Conservation (phyloP, 176 grass and related monocot genomes). For the Aegilops longissima region DNA sequence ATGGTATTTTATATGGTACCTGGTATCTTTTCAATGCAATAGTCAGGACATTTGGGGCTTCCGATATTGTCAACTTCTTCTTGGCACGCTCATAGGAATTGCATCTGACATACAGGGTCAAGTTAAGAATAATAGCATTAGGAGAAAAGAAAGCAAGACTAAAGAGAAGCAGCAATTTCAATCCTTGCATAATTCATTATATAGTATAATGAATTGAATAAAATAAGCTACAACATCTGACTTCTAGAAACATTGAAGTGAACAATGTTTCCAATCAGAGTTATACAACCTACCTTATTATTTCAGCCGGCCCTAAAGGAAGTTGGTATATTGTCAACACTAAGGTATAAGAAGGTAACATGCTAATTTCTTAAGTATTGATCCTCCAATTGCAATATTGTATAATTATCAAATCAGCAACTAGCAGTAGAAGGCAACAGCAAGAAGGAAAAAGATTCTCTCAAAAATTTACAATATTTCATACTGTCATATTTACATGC, state of each 20-base stretch:
- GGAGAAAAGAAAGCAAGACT: neutral
- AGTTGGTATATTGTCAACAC: neutral
- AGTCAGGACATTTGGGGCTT: slow-evolving; percentile 90
- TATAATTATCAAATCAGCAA: neutral
- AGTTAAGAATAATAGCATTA: slow-evolving; percentile 23
- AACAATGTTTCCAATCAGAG: neutral
- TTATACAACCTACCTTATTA: neutral
- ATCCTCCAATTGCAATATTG: neutral
- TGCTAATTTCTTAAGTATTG: neutral
- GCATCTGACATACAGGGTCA: slow-evolving; percentile 52
- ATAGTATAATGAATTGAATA: neutral
- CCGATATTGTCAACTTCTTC: slow-evolving; percentile 87
- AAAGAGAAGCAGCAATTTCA: neutral
- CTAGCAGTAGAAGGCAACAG: neutral
- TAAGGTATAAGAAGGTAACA: neutral
- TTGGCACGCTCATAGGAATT: slow-evolving; percentile 84
- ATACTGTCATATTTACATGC: neutral
- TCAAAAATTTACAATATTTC: neutral
- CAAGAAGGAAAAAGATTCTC: neutral
- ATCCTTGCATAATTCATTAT: neutral
- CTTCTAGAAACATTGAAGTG: neutral
- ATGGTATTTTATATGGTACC: slow-evolving; percentile 37
- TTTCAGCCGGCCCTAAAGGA: neutral
- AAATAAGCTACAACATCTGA: neutral
- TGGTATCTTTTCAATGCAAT: slow-evolving; percentile 94